A percentile compares a stretch with the other conserved stretches of the same genome.
phyloP scores from a whole-genome alignment of 148 eudicot genomes.

The Gaultheria prostrata region DNA sequence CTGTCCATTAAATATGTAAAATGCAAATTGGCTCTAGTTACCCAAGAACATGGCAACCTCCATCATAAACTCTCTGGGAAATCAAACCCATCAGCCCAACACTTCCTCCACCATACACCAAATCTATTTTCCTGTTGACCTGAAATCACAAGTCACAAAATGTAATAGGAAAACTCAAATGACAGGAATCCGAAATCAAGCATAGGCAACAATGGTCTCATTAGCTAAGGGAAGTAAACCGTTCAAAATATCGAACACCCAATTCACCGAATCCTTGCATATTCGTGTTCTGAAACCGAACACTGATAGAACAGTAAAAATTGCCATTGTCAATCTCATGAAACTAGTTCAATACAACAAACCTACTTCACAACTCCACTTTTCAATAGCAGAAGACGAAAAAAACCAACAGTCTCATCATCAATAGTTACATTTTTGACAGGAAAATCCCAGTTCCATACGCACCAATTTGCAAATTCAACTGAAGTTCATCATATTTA shows the following conservation, averaged over 20 bases:
- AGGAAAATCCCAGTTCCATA: not conserved
- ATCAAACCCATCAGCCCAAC: constrained; percentile 92
- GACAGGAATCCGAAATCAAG: not conserved
- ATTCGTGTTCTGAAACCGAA: not conserved
- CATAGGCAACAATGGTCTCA: not conserved
- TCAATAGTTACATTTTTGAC: not conserved
- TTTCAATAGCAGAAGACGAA: not conserved
- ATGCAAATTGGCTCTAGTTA: constrained; percentile 28
- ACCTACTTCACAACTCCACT: not conserved
- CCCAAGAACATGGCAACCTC: constrained; percentile 96
- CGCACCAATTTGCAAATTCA: not conserved
- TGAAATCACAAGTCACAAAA: constrained; percentile 24
- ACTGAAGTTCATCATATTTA: not conserved
- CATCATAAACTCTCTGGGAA: constrained; percentile 69
- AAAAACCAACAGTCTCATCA: not conserved
- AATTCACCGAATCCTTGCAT: not conserved
- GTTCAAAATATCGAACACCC: constrained; percentile 11
- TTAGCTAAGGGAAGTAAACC: constrained; percentile 9
- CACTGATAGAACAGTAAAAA: not conserved
- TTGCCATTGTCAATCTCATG: not conserved
- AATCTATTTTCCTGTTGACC: constrained; percentile 82
- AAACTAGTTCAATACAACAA: constrained; percentile 12
- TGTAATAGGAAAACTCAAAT: not conserved
- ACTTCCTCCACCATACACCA: constrained; percentile 98
- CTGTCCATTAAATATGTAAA: not conserved